phyloP scores from a whole-genome alignment of 2,329 filamentous ascomycete species.

The Penicillium sp. region DNA sequence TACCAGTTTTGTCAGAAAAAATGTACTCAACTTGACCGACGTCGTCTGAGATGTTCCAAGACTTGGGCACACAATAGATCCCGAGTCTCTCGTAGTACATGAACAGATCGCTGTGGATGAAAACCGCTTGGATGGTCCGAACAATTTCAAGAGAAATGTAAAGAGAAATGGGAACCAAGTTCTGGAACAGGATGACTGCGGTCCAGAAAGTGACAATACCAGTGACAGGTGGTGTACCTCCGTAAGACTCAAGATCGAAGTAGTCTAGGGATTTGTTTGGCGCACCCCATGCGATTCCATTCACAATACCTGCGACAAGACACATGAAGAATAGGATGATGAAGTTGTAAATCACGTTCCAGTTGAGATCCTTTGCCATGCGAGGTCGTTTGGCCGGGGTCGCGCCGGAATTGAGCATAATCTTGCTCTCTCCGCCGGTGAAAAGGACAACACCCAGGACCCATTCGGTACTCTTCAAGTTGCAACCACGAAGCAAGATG shows the following conservation, averaged over 20 bases:
- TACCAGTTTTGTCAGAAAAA: constrained; percentile 93
- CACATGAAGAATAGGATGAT: constrained; percentile 86
- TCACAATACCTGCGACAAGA: constrained; percentile 76
- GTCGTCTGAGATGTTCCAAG: constrained; percentile 99
- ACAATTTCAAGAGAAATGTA: constrained; percentile 98
- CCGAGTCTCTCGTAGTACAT: constrained; percentile 98
- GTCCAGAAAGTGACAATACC: constrained; percentile 98
- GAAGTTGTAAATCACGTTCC: constrained; percentile 97
- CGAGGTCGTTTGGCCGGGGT: constrained; percentile 91
- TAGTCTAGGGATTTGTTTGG: constrained; percentile 69
- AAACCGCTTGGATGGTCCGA: constrained; percentile 85
- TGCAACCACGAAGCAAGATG: constrained; percentile 86
- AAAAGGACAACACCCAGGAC: constrained; percentile 87
- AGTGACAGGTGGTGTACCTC: constrained; percentile 69
- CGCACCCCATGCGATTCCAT: constrained; percentile 77
- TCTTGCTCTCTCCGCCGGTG: constrained; percentile 95
- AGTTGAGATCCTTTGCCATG: constrained; percentile 91
- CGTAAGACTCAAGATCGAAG: constrained; percentile 85
- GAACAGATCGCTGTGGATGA: constrained; percentile 91
- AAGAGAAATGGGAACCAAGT: constrained; percentile 95
- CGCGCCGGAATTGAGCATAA: constrained; percentile 97
- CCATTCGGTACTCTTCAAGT: constrained; percentile 94
- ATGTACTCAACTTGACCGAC: constrained; percentile 98
- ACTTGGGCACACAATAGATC: constrained; percentile 93
- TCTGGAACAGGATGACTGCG: constrained; percentile 91